Percentiles rank a stretch among this genome's conserved stretches.
Conservation (phyloP, 2,329 filamentous ascomycete genomes). For the Colletotrichum higginsianum region DNA sequence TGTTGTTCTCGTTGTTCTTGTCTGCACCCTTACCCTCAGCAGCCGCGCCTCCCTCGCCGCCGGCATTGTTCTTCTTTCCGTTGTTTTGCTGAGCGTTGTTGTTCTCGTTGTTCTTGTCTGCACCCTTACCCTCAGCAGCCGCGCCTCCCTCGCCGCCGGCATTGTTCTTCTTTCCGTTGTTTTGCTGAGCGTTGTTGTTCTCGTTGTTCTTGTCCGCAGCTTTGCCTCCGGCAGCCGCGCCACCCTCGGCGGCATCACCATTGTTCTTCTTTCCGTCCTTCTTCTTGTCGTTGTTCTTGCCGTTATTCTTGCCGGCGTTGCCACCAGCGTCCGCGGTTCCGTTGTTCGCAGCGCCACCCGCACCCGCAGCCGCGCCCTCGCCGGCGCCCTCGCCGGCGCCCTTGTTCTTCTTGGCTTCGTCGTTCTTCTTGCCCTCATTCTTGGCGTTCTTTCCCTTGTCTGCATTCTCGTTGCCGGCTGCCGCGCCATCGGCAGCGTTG, state of each 20-base stretch:
- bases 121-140: too few species aligned
- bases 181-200: too few species aligned
- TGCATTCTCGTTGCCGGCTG: too few species aligned
- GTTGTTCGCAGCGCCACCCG: conserved; percentile 2
- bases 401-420: conserved; percentile 16
- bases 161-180: neutral
- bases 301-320: neutral
- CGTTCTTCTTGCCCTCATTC: conserved; percentile 9
- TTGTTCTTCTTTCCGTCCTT: neutral
- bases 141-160: neutral
- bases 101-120: neutral
- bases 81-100: neutral
- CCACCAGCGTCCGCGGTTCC: conserved; percentile 20
- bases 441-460: conserved; percentile 19
- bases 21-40: too few species aligned
- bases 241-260: neutral
- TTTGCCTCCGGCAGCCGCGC: neutral
- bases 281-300: neutral
- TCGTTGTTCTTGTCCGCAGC: too few species aligned
- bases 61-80: conserved; percentile 6
- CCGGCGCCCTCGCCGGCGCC: neutral
- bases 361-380: neutral
- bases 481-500: conserved; percentile 11
- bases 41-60: too few species aligned
- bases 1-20: too few species aligned